Conservation (phyloP, 805 yeast species). For the Hanseniaspora pseudoguilliermondii region DNA sequence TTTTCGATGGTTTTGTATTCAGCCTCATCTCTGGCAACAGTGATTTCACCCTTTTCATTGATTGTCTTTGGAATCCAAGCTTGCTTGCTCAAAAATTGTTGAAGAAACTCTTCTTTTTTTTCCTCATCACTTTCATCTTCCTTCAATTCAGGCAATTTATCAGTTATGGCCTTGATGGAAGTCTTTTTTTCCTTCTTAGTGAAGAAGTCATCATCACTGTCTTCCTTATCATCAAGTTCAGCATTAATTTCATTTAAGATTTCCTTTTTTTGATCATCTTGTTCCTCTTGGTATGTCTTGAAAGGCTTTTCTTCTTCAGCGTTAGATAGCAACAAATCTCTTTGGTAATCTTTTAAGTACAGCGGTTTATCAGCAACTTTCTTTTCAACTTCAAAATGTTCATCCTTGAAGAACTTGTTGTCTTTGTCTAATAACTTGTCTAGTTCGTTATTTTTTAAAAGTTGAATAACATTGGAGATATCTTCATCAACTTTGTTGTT, state of each 20-base stretch:
- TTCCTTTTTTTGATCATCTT: conserved; percentile 60
- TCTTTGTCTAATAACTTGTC: conserved; percentile 46
- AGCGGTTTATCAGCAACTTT: conserved; percentile 53
- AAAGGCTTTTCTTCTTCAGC: conserved; percentile 52
- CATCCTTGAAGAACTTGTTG: conserved; percentile 61
- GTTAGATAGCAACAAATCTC: conserved; percentile 60
- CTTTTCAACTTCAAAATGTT: conserved; percentile 25
- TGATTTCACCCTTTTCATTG: conserved; percentile 26
- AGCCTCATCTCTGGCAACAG: conserved; percentile 30
- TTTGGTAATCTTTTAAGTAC: conserved; percentile 82
- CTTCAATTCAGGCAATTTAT: conserved; percentile 14
- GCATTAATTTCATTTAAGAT: conserved; percentile 48
- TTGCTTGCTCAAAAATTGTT: conserved; percentile 56
- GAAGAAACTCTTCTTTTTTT: conserved; percentile 57
- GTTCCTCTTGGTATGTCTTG: conserved; percentile 33
- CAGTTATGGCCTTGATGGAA: conserved; percentile 22
- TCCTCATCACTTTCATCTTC: conserved; percentile 53
- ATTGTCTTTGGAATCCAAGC: conserved; percentile 81
- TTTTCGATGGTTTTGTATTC: conserved; percentile 20
- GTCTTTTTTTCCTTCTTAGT: conserved; percentile 40
- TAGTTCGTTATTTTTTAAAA: conserved; percentile 58
- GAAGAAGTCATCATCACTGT: conserved; percentile 37
- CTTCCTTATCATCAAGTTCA: conserved; percentile 42
- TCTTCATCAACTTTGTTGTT: conserved; percentile 79
- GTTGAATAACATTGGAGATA: conserved; percentile 54